These are phyloP conservation scores for Fusarium scirpi DNA, from an alignment of 2,329 filamentous ascomycete species.

Conservation along the genomic window DNA sequence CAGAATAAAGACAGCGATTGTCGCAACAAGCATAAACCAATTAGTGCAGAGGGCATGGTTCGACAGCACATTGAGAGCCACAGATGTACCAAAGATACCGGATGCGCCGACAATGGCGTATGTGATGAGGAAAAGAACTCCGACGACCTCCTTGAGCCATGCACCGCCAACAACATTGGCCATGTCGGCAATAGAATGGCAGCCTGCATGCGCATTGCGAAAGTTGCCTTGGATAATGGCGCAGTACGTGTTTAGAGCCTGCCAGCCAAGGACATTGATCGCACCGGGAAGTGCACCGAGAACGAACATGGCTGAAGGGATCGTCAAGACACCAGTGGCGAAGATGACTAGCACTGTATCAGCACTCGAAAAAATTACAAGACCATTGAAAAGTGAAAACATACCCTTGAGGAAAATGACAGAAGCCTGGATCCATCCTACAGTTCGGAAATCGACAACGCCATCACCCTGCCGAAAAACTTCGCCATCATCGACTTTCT, in stretches of 20 bases:
- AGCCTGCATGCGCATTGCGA: conserved; percentile 54
- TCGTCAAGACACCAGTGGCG: conserved; percentile 57
- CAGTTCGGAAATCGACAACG: conserved; percentile 61
- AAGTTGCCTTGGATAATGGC: conserved; percentile 57
- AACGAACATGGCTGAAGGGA: conserved; percentile 57
- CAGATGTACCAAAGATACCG: conserved; percentile 70
- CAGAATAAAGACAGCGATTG: conserved; percentile 60
- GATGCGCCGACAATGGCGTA: conserved; percentile 67
- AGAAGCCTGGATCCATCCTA: conserved; percentile 60
- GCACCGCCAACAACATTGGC: conserved; percentile 65
- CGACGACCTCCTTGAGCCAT: conserved; percentile 64
- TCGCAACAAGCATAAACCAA: conserved; percentile 66
- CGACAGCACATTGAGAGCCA: conserved; percentile 70
- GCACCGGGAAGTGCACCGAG: conserved; percentile 58
- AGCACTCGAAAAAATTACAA: not conserved
- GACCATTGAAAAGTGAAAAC: not conserved
- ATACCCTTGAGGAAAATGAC: conserved; percentile 61
- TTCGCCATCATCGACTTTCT: conserved; percentile 51
- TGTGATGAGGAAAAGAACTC: conserved; percentile 67
- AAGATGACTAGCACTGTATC: conserved; percentile 52
- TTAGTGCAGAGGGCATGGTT: conserved; percentile 70
- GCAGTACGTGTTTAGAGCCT: conserved; percentile 56
- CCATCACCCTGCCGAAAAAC: conserved; percentile 60
- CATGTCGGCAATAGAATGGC: conserved; percentile 59
- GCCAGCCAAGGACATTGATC: conserved; percentile 58